phyloP scores from a whole-genome alignment of 805 yeast species.

The Pichia ethanolica region DNA sequence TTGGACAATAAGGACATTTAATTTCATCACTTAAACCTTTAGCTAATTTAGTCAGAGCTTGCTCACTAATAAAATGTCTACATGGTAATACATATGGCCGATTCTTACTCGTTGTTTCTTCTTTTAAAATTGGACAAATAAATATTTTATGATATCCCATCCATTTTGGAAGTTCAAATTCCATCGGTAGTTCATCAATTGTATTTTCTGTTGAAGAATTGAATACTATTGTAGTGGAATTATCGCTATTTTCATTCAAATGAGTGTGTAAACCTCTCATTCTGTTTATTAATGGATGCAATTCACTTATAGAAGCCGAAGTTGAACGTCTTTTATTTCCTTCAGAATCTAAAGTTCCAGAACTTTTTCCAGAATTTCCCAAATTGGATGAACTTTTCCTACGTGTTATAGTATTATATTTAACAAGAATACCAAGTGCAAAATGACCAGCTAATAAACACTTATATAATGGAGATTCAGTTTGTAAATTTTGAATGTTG shows the following conservation, averaged over 20 bases:
- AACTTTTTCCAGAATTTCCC: background rate
- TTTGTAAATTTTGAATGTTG: background rate
- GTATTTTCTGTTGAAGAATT: background rate
- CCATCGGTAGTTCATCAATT: conserved; percentile 34
- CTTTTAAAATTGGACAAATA: conserved; percentile 62
- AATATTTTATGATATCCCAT: conserved; percentile 35
- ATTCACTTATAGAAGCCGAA: background rate
- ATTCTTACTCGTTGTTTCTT: conserved; percentile 49
- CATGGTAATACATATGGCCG: conserved; percentile 41
- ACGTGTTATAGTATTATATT: conserved; percentile 31
- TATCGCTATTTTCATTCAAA: background rate
- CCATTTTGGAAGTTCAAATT: conserved; percentile 11
- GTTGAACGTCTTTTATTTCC: background rate
- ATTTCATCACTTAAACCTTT: conserved; percentile 24
- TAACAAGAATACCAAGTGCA: conserved; percentile 43
- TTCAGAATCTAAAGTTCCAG: background rate
- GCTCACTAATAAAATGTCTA: conserved; percentile 49
- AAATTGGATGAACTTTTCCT: conserved; percentile 22
- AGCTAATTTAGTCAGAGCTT: conserved; percentile 42
- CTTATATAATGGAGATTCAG: conserved; percentile 42
- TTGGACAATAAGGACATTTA: conserved; percentile 71
- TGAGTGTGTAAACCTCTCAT: background rate
- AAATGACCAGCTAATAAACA: conserved; percentile 43
- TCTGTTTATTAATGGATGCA: background rate
- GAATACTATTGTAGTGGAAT: background rate